Percentiles rank a stretch among this genome's conserved stretches.
Conservation (phyloP, 2,329 filamentous ascomycete species). For the Fusarium praegraminearum region DNA sequence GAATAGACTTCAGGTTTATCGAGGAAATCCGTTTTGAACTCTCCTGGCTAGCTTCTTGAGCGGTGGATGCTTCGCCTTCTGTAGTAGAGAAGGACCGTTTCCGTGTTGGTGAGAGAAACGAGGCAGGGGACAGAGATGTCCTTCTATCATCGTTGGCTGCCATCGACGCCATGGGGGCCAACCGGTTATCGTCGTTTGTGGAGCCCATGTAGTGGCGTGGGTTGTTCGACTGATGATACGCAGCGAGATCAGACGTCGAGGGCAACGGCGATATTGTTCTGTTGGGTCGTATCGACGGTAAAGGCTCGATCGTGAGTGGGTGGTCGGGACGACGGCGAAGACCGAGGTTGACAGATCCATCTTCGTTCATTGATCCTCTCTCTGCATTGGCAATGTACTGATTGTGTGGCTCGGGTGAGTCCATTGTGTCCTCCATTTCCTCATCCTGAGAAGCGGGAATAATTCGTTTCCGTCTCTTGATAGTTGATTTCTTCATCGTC, state of each 20-base stretch:
- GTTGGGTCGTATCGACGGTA: conserved; percentile 58
- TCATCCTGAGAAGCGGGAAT: conserved; percentile 78
- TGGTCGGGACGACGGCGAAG: conserved; percentile 63
- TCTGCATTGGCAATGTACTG: conserved; percentile 57
- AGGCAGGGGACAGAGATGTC: conserved; percentile 70
- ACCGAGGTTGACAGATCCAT: conserved; percentile 74
- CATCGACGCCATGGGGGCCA: conserved; percentile 67
- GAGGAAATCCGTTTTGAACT: conserved; percentile 74
- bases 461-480: conserved; percentile 94
- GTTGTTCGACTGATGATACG: conserved; percentile 63
- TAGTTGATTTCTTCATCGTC: conserved; percentile 99
- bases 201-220: conserved; percentile 56
- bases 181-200: conserved; percentile 67
- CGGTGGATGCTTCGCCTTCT: conserved; percentile 62
- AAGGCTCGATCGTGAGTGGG: conserved; percentile 61
- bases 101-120: conserved; percentile 68
- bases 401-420: conserved; percentile 56
- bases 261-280: conserved; percentile 60
- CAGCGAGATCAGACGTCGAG: conserved; percentile 59
- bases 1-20: conserved; percentile 81
- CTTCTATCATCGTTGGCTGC: conserved; percentile 61
- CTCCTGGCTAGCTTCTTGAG: conserved; percentile 58
- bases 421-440: conserved; percentile 62
- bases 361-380: conserved; percentile 70
- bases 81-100: conserved; percentile 76